phyloP scores from a whole-genome alignment of 768 basidiomycete genomes.

The Boletus pseudo-olivaceus region DNA sequence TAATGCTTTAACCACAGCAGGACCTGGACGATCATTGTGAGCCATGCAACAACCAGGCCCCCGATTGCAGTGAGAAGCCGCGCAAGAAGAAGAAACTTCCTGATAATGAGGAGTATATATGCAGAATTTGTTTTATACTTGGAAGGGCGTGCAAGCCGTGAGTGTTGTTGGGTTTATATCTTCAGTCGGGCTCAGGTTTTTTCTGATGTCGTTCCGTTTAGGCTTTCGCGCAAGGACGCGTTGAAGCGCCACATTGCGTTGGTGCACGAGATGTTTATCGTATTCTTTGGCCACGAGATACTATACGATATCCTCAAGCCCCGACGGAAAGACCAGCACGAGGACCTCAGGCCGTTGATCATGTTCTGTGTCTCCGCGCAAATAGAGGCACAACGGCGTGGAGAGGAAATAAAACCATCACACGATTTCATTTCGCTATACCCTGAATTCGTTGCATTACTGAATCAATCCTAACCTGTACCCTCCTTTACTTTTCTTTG shows the following conservation, averaged over 20 bases:
- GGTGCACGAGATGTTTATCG: background rate
- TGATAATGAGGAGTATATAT: background rate
- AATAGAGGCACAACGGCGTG: background rate
- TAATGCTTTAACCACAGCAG: background rate
- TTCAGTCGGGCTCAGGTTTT: background rate
- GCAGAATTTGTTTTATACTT: background rate
- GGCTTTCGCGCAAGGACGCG: background rate
- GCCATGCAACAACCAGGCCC: background rate
- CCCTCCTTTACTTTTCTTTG: too few species aligned
- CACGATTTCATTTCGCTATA: background rate
- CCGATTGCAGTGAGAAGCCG: background rate
- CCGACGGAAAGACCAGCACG: background rate
- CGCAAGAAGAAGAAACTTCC: background rate
- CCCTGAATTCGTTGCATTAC: background rate
- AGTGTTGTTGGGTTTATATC: background rate
- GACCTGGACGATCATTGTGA: background rate
- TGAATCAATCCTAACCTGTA: background rate
- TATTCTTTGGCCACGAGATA: background rate
- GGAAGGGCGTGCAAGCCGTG: background rate
- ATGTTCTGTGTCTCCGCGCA: background rate
- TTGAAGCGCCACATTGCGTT: background rate
- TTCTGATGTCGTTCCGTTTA: background rate
- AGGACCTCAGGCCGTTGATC: background rate
- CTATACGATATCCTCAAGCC: background rate
- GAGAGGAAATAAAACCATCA: background rate